Conservation (phyloP, 2,329 filamentous ascomycete genomes). For the Daldinia sp. region DNA sequence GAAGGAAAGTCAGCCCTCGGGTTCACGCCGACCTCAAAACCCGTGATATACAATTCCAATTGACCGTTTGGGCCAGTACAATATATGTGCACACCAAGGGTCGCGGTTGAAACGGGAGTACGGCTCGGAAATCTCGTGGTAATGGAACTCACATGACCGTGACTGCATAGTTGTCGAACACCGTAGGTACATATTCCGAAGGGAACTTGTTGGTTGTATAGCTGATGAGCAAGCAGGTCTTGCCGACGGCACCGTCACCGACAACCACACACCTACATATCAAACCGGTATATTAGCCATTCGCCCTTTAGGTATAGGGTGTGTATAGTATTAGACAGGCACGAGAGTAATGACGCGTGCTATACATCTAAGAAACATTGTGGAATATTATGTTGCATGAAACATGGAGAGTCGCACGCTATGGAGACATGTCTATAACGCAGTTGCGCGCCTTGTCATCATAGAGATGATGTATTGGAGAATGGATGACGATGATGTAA, state of each 20-base stretch:
- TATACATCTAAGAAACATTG: conserved; percentile 17
- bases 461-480: conserved; percentile 2
- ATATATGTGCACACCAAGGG: conserved; percentile 4
- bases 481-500: conserved; percentile 26
- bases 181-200: conserved; percentile 98
- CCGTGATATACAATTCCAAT: conserved; percentile 30
- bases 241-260: conserved; percentile 98
- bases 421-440: conserved; percentile 31
- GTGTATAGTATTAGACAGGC: conserved; percentile 16
- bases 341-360: conserved; percentile 35
- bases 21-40: conserved; percentile 13
- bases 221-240: conserved; percentile 98
- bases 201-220: conserved; percentile 99
- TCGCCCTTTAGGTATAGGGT: conserved; percentile 11
- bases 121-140: conserved; percentile 9
- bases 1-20: conserved; percentile 34
- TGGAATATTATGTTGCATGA: conserved; percentile 31
- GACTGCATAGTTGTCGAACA: conserved; percentile 99
- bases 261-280: conserved; percentile 90
- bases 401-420: conserved; percentile 29
- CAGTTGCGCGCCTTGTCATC: conserved; percentile 26
- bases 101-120: conserved; percentile 1
- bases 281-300: conserved; percentile 38
- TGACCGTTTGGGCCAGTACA: conserved; percentile 13
- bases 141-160: conserved; percentile 90